These are phyloP conservation scores for Rhizomucor miehei DNA, from an alignment of 371 early-diverging fungal genomes.

Conservation along the genomic window DNA sequence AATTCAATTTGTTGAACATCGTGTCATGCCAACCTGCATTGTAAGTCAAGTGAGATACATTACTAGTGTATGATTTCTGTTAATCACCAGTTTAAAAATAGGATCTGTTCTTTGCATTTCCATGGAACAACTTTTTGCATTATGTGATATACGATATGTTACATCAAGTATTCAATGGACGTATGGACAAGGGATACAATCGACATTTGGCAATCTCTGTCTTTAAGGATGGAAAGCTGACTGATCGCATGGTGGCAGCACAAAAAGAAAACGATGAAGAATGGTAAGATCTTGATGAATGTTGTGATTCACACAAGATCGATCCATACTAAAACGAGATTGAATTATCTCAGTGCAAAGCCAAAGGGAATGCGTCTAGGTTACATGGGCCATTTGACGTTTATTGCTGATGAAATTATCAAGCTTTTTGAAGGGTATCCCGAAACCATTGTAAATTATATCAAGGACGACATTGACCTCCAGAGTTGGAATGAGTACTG, in stretches of 20 bases:
- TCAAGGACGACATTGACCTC: conserved; percentile 64
- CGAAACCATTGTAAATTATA: conserved; percentile 47
- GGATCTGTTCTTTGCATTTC: conserved; percentile 85
- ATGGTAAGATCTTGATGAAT: conserved; percentile 28
- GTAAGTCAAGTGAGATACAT: conserved; percentile 21
- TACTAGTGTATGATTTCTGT: background rate
- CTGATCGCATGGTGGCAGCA: conserved; percentile 35
- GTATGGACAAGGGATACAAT: conserved; percentile 62
- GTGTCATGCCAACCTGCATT: conserved; percentile 59
- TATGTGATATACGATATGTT: conserved; percentile 96
- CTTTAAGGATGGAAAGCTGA: conserved; percentile 71
- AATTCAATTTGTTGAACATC: conserved; percentile 59
- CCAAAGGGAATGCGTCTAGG: conserved; percentile 92
- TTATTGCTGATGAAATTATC: conserved; percentile 92
- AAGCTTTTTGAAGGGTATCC: conserved; percentile 77
- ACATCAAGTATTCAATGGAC: conserved; percentile 91
- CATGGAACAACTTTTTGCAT: conserved; percentile 96
- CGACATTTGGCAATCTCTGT: conserved; percentile 71
- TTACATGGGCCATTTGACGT: conserved; percentile 96
- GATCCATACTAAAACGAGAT: too few relatives aligned
- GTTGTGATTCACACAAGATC: too few relatives aligned
- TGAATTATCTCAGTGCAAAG: conserved; percentile 56
- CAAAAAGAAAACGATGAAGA: conserved; percentile 38
- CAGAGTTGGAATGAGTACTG: conserved; percentile 90
- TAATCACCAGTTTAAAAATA: background rate